A percentile compares a stretch with the other conserved stretches of the same genome.
phyloP scores from a whole-genome alignment of 148 eudicot genomes.

The Spergularia bocconei region DNA sequence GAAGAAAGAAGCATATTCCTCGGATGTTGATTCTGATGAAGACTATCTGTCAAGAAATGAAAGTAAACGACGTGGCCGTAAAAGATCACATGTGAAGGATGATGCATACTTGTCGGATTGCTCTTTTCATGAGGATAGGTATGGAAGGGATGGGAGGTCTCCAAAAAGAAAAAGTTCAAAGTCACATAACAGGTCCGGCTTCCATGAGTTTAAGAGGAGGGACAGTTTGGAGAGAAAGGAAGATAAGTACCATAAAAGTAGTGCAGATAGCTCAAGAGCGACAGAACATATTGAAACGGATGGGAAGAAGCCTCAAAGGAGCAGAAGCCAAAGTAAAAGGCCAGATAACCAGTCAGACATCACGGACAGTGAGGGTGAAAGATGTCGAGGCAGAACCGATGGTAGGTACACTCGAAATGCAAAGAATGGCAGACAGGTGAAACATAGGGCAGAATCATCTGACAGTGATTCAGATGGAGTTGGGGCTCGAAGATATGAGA shows the following conservation, averaged over 20 bases:
- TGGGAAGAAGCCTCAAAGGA: conserved; percentile 13
- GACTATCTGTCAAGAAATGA: conserved; percentile 10
- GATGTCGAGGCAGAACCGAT: conserved; percentile 3
- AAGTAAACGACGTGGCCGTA: conserved; percentile 3
- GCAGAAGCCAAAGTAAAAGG: conserved; percentile 11
- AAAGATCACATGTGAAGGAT: conserved; percentile 11
- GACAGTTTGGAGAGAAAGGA: conserved; percentile 12
- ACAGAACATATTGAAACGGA: background rate
- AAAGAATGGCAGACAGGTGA: conserved; percentile 6
- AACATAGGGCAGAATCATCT: conserved; percentile 18
- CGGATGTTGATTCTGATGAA: conserved; percentile 13
- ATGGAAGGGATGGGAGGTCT: conserved; percentile 9
- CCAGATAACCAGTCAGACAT: conserved; percentile 4
- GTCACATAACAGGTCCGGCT: conserved; percentile 12
- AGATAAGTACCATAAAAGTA: conserved; percentile 6
- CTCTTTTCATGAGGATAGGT: conserved; percentile 11
- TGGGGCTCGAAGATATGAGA: conserved; percentile 9
- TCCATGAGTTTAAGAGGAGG: conserved; percentile 1
- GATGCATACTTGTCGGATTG: conserved; percentile 14
- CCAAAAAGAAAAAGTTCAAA: conserved; percentile 11
- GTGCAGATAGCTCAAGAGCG: conserved; percentile 17
- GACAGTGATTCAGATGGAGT: conserved; percentile 14
- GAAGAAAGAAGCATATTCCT: conserved; percentile 13
- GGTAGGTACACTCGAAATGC: conserved; percentile 17
- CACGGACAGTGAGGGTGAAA: conserved; percentile 18